Conservation (phyloP, 805 yeast species). For the Candida vaughaniae region DNA sequence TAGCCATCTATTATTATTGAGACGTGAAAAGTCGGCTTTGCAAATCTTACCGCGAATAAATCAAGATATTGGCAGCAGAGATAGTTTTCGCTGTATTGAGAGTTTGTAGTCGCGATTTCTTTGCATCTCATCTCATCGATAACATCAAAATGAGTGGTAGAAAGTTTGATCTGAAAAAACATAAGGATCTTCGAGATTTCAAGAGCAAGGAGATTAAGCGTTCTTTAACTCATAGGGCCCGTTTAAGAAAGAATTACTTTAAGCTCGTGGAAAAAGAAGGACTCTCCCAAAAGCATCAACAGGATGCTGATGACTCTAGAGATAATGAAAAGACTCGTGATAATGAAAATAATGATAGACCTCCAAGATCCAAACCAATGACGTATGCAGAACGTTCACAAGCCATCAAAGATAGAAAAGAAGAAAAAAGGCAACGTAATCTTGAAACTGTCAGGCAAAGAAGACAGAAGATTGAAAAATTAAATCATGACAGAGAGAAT, state of each 20-base stretch:
- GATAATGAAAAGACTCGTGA: slow-evolving; percentile 20
- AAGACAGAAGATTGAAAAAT: slow-evolving; percentile 30
- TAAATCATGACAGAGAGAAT: slow-evolving; percentile 41
- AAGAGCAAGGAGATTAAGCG: slow-evolving; percentile 67
- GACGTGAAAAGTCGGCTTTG: no score
- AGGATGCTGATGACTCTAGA: slow-evolving; percentile 15
- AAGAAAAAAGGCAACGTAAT: slow-evolving; percentile 36
- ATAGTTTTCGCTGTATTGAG: no score
- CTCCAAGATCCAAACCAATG: not conserved
- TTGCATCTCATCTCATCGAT: slow-evolving; percentile 13
- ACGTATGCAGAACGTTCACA: slow-evolving; percentile 45
- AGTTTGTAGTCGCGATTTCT: no score
- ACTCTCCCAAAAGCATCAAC: slow-evolving; percentile 3
- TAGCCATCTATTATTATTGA: no score
- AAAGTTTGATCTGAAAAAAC: slow-evolving; percentile 16
- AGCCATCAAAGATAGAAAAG: slow-evolving; percentile 48
- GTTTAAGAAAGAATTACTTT: slow-evolving; percentile 77
- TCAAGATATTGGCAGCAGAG: no score
- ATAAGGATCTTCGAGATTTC: slow-evolving; percentile 36
- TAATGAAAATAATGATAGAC: slow-evolving; percentile 19
- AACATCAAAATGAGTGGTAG: slow-evolving; percentile 5
- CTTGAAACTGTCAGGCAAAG: slow-evolving; percentile 41
- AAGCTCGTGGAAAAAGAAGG: slow-evolving; percentile 70
- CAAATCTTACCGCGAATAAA: no score
- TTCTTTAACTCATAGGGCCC: slow-evolving; percentile 75